phyloP scores from a whole-genome alignment of 2,329 filamentous ascomycete species.

The Calonectria montana region DNA sequence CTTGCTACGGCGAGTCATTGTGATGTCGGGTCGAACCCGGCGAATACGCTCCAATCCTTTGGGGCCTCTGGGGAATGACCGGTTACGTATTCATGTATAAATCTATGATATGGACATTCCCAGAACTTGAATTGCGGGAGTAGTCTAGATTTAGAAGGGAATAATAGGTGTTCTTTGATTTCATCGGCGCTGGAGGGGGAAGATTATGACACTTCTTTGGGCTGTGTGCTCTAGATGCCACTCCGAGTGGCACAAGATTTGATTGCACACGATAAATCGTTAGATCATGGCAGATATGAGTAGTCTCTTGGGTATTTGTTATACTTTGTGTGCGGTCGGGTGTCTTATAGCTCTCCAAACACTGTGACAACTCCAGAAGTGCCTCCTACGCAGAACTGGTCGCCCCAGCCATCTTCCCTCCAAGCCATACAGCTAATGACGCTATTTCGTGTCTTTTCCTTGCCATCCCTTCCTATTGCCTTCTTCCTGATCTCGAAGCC shows the following conservation, averaged over 20 bases:
- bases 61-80: neutral
- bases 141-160: constrained; percentile 21
- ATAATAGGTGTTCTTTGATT: constrained; percentile 8
- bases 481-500: constrained; percentile 61
- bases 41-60: neutral
- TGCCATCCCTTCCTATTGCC: constrained; percentile 69
- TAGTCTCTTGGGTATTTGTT: neutral
- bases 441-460: constrained; percentile 68
- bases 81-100: constrained; percentile 21
- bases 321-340: neutral
- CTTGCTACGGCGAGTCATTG: neutral
- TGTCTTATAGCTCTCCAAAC: constrained; percentile 57
- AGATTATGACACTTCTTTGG: constrained; percentile 21
- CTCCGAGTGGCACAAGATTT: neutral
- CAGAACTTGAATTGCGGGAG: constrained; percentile 7
- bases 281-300: neutral
- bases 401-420: constrained; percentile 71
- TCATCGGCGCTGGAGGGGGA: constrained; percentile 35
- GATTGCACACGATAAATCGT: constrained; percentile 7
- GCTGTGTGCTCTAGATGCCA: constrained; percentile 16
- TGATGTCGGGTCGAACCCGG: neutral
- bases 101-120: constrained; percentile 27
- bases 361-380: constrained; percentile 74
- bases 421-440: constrained; percentile 72
- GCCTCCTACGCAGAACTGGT: constrained; percentile 74